These are phyloP conservation scores for Glycine soja DNA, from an alignment of 306 rosid species.

Conservation along the genomic window DNA sequence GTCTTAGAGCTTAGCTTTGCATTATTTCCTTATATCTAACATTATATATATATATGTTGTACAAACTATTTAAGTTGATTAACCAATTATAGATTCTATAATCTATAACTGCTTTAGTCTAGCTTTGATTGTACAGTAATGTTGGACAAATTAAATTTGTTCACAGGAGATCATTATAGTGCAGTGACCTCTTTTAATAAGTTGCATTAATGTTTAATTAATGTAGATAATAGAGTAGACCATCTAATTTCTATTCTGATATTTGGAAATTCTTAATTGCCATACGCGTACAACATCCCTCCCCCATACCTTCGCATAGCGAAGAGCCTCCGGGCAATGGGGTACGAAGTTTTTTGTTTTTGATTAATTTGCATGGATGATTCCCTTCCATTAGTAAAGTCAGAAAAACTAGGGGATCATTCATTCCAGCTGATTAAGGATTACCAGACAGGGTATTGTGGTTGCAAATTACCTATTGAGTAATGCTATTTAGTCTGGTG, in stretches of 20 bases:
- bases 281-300: too few species aligned
- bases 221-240: neutral
- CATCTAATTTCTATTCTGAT: neutral
- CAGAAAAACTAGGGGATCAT: neutral
- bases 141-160: neutral
- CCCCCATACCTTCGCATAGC: too few species aligned
- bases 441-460: neutral
- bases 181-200: slow-evolving; percentile 13
- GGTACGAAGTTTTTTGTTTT: too few species aligned
- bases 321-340: too few species aligned
- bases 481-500: neutral
- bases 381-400: slow-evolving; percentile 18
- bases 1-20: slow-evolving; percentile 34
- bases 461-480: slow-evolving; percentile 10
- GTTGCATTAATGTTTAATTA: slow-evolving; percentile 16
- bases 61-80: slow-evolving; percentile 9
- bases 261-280: slow-evolving; percentile 13
- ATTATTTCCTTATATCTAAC: slow-evolving; percentile 33
- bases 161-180: slow-evolving; percentile 3
- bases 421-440: neutral
- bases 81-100: slow-evolving; percentile 24
- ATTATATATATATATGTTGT: neutral
- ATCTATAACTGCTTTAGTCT: slow-evolving; percentile 31
- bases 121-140: neutral
- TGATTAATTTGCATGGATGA: neutral